These are phyloP conservation scores for Venturia effusa DNA, from an alignment of 2,329 filamentous ascomycete genomes.

Conservation along the genomic window DNA sequence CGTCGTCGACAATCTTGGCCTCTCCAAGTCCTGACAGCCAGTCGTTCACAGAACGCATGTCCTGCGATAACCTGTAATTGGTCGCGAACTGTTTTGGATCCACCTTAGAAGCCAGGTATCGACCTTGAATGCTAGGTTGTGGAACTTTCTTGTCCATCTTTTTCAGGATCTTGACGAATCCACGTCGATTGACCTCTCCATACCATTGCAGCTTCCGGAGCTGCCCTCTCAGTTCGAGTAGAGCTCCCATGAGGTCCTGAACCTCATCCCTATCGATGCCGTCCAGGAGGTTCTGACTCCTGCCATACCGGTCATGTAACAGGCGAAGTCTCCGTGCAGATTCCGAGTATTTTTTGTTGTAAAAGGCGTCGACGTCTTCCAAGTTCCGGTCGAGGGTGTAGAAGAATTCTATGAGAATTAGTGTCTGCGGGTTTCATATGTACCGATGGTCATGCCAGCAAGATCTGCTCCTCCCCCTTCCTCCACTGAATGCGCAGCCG, in stretches of 20 bases:
- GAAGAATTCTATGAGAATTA: constrained; percentile 65
- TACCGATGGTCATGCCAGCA: constrained; percentile 46
- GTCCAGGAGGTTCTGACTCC: constrained; percentile 51
- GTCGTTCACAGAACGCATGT: constrained; percentile 67
- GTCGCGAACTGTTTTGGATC: constrained; percentile 81
- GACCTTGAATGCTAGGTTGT: constrained; percentile 61
- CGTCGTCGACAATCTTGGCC: constrained; percentile 64
- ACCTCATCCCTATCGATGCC: constrained; percentile 78
- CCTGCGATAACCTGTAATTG: constrained; percentile 47
- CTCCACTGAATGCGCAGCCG: constrained; percentile 53
- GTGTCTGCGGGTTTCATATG: not conserved
- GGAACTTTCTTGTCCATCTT: constrained; percentile 94
- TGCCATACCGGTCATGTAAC: constrained; percentile 78
- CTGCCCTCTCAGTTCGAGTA: constrained; percentile 79
- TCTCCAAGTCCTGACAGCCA: constrained; percentile 81
- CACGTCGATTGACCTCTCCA: constrained; percentile 87
- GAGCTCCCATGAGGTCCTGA: constrained; percentile 80
- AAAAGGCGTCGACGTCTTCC: constrained; percentile 92
- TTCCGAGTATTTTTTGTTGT: constrained; percentile 90
- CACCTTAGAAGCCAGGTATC: constrained; percentile 84
- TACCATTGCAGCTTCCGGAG: constrained; percentile 94
- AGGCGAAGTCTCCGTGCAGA: constrained; percentile 74
- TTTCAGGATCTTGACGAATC: constrained; percentile 98
- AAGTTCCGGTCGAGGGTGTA: constrained; percentile 93
- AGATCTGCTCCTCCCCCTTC: constrained; percentile 71